These are phyloP conservation scores for Trichoderma asperellum DNA, from an alignment of 2,329 filamentous ascomycete species.

Conservation along the genomic window DNA sequence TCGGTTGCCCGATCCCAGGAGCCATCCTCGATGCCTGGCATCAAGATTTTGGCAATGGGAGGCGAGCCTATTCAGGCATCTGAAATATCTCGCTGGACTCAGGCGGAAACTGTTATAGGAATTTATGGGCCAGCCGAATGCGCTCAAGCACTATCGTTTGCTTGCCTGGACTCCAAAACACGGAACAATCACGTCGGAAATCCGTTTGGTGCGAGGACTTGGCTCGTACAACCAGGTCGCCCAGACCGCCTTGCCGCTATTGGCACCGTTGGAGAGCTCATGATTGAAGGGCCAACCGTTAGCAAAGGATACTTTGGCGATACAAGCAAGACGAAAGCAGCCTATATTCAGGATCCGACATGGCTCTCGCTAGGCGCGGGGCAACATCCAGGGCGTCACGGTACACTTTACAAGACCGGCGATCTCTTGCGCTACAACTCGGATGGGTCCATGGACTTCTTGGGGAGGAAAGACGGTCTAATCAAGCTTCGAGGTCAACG, in stretches of 20 bases:
- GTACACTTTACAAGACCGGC: conserved; percentile 24
- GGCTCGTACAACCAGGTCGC: conserved; percentile 22
- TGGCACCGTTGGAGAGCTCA: conserved; percentile 36
- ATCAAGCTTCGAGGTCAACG: conserved; percentile 26
- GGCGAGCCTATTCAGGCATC: conserved; percentile 1
- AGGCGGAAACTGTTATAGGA: conserved; percentile 14
- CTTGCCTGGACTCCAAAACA: conserved; percentile 2
- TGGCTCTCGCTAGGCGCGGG: conserved; percentile 21
- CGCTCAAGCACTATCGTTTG: conserved; percentile 22
- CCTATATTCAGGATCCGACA: conserved; percentile 26
- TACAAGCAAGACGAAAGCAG: conserved; percentile 7
- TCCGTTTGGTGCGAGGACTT: conserved; percentile 21
- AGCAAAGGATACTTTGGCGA: conserved; percentile 33
- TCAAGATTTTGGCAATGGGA: conserved; percentile 20
- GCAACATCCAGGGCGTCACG: not conserved
- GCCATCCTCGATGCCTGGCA: conserved; percentile 3
- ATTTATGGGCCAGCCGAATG: conserved; percentile 25
- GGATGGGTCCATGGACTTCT: conserved; percentile 18
- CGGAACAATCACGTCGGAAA: conserved; percentile 19
- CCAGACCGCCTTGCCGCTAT: conserved; percentile 32
- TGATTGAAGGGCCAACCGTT: conserved; percentile 36
- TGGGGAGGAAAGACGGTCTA: conserved; percentile 15
- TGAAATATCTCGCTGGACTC: conserved; percentile 1
- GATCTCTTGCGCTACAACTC: conserved; percentile 25
- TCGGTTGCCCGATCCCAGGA: conserved; percentile 1